phyloP scores from a whole-genome alignment of 2,329 filamentous ascomycete species.

The Colletotrichum nymphaeae region DNA sequence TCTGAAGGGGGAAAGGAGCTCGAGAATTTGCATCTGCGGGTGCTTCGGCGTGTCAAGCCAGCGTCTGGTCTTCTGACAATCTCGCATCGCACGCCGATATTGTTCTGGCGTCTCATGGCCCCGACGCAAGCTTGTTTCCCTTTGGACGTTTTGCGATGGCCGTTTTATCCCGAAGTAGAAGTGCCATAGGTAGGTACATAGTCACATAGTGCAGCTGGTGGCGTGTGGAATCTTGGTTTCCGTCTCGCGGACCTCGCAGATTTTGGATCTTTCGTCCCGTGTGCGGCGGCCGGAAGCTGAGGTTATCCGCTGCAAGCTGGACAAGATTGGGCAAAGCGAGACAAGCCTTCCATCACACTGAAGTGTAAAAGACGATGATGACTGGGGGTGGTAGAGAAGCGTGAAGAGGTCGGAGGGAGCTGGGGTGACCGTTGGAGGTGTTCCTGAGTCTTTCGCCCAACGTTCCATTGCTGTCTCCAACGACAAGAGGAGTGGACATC shows the following conservation, averaged over 20 bases:
- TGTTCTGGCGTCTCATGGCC: background rate
- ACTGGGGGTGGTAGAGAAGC: background rate
- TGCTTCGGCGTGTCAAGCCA: conserved; percentile 17
- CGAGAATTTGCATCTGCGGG: conserved; percentile 10
- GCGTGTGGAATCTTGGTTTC: background rate
- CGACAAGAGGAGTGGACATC: conserved; percentile 36
- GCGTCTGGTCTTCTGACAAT: conserved; percentile 15
- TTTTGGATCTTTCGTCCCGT: conserved; percentile 14
- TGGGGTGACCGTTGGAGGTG: conserved; percentile 31
- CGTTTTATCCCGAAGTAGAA: background rate
- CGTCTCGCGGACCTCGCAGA: conserved; percentile 16
- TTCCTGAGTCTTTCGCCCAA: conserved; percentile 31
- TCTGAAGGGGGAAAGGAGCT: background rate
- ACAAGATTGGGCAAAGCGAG: conserved; percentile 1
- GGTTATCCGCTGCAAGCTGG: conserved; percentile 20
- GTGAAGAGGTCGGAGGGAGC: conserved; percentile 3
- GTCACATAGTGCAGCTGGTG: too few species aligned
- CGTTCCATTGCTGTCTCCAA: conserved; percentile 35
- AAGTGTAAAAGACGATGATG: background rate
- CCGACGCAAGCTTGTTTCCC: background rate
- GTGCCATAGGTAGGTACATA: background rate
- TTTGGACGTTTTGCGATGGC: background rate
- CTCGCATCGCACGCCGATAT: conserved; percentile 21
- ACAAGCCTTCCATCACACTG: background rate
- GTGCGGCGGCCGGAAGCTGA: conserved; percentile 31